Conservation (phyloP, 164 flowering plant species). For the Umbellularia californica region DNA sequence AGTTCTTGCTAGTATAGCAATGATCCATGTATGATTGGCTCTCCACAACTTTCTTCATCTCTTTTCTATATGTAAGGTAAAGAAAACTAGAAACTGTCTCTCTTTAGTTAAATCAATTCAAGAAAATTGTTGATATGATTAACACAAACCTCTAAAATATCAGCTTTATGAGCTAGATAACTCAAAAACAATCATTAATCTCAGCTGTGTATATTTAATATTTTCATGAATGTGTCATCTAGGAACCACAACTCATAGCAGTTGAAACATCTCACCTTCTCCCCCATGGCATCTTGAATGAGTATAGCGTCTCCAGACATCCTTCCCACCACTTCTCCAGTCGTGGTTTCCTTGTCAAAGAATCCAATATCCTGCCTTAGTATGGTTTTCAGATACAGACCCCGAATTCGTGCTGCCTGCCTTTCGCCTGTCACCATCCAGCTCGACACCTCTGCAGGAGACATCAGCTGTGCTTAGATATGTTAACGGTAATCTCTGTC, state of each 20-base stretch:
- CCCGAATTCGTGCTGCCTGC: conserved; percentile 46
- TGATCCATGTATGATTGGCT: too few species aligned
- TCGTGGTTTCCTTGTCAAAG: conserved; percentile 57
- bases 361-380: conserved; percentile 57
- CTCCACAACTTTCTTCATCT: too few species aligned
- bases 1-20: too few species aligned
- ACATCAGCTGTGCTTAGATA: background rate
- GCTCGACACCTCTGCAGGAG: conserved; percentile 42
- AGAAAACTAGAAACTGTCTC: too few species aligned
- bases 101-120: too few species aligned
- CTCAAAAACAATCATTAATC: background rate
- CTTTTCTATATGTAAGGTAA: too few species aligned
- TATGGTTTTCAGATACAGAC: conserved; percentile 49
- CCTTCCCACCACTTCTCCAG: conserved; percentile 62
- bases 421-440: conserved; percentile 65
- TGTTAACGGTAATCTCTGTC: background rate
- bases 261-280: conserved; percentile 29
- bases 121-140: too few species aligned
- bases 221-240: too few species aligned
- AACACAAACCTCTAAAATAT: too few species aligned
- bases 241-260: background rate
- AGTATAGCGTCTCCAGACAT: conserved; percentile 72
- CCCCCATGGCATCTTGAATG: conserved; percentile 74
- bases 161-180: background rate
- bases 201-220: background rate